phyloP scores from a whole-genome alignment of 129 eudicot genomes.

The Calendula officinalis region DNA sequence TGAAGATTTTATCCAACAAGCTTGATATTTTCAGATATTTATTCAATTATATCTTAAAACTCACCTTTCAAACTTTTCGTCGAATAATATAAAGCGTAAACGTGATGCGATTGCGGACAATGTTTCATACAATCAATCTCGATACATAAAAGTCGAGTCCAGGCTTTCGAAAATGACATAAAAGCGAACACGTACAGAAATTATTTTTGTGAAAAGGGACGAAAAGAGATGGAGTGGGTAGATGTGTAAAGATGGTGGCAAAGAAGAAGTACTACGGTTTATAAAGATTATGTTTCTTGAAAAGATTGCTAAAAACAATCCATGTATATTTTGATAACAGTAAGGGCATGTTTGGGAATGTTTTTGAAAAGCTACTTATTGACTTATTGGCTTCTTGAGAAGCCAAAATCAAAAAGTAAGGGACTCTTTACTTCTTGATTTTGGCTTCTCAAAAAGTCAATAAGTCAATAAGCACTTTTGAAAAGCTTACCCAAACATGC shows the following conservation, averaged over 20 bases:
- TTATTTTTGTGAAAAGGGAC: background rate
- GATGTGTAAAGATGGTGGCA: background rate
- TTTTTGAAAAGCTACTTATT: too few relatives aligned
- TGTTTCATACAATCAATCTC: background rate
- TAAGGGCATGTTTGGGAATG: too few relatives aligned
- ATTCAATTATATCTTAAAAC: background rate
- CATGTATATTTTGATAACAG: too few relatives aligned
- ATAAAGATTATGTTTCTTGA: background rate
- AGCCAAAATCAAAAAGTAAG: too few relatives aligned
- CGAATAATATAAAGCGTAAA: background rate
- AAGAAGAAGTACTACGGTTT: background rate
- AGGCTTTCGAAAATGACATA: conserved; percentile 9
- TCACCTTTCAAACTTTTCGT: background rate
- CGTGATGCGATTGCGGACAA: background rate
- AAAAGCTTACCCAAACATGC: too few relatives aligned
- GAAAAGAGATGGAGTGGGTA: background rate
- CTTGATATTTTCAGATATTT: too few relatives aligned
- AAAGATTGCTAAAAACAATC: too few relatives aligned
- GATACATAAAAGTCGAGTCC: background rate
- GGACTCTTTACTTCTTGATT: too few relatives aligned
- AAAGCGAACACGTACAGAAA: background rate
- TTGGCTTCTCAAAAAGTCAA: too few relatives aligned
- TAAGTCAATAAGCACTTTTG: too few relatives aligned
- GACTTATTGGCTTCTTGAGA: too few relatives aligned
- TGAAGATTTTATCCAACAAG: too few relatives aligned